These are phyloP conservation scores for Heliosperma pusillum DNA, from an alignment of 148 eudicot genomes.

Conservation along the genomic window DNA sequence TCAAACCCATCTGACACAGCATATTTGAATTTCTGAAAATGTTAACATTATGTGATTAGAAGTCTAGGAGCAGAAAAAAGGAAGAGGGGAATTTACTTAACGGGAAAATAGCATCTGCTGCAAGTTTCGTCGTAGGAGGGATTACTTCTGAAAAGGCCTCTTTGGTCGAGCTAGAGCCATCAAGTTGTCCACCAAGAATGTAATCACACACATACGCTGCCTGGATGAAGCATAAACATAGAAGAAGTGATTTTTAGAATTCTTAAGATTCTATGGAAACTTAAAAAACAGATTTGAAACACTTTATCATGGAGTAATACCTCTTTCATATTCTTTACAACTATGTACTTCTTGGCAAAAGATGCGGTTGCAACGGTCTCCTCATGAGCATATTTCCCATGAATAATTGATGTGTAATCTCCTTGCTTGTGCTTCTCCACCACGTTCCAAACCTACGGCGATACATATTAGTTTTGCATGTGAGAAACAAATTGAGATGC, in stretches of 20 bases:
- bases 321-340: constrained; percentile 91
- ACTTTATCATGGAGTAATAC: constrained; percentile 30
- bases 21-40: constrained; percentile 82
- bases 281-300: constrained; percentile 1
- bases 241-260: constrained; percentile 8
- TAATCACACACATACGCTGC: constrained; percentile 90
- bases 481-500: constrained; percentile 1
- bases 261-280: background rate
- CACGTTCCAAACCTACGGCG: constrained; percentile 71
- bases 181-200: constrained; percentile 88
- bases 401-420: constrained; percentile 87
- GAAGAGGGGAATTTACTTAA: background rate
- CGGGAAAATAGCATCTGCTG: background rate
- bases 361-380: constrained; percentile 97
- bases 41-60: constrained; percentile 1
- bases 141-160: constrained; percentile 85
- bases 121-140: background rate
- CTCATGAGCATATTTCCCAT: constrained; percentile 92
- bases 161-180: constrained; percentile 95
- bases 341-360: constrained; percentile 77
- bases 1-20: constrained; percentile 90
- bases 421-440: constrained; percentile 98
- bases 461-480: constrained; percentile 1
- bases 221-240: constrained; percentile 34
- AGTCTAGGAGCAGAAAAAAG: background rate